Percentiles rank a stretch among this genome's conserved stretches.
Evolutionary conservation across 2,329 filamentous ascomycete species (phyloP).

Genomic region (Cercospora sp.): DNA sequence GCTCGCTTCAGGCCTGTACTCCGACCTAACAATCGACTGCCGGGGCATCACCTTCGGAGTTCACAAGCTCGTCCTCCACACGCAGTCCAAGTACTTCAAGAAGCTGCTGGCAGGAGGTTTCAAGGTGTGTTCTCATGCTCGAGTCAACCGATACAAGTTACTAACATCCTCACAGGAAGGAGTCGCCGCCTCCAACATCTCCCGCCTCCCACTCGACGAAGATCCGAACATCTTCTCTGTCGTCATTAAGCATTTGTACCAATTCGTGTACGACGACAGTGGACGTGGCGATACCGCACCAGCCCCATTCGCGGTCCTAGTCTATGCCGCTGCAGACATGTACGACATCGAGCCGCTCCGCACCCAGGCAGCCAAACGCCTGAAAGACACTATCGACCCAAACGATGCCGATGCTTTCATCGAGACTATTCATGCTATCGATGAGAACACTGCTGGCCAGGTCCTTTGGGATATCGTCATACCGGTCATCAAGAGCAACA

Average conservation of each 20-base stretch:
- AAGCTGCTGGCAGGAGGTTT: slow-evolving; percentile 38
- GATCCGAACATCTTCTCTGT: slow-evolving; percentile 21
- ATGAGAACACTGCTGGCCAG: slow-evolving; percentile 15
- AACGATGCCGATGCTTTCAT: slow-evolving; percentile 15
- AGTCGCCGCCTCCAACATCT: slow-evolving; percentile 5
- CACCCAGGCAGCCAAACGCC: slow-evolving; percentile 12
- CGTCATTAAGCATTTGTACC: slow-evolving; percentile 29
- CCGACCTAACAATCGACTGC: slow-evolving; percentile 47
- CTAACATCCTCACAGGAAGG: slow-evolving; percentile 18
- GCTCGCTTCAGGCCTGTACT: slow-evolving; percentile 33
- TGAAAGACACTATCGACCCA: slow-evolving; percentile 14
- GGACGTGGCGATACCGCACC: slow-evolving; percentile 8
- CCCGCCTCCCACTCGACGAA: slow-evolving; percentile 22
- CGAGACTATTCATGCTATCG: slow-evolving; percentile 20
- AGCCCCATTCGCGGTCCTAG: slow-evolving; percentile 32
- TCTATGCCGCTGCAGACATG: slow-evolving; percentile 44
- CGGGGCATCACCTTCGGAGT: slow-evolving; percentile 43
- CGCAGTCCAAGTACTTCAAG: slow-evolving; percentile 46
- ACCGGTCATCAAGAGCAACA: slow-evolving; percentile 19
- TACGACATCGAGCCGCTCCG: slow-evolving; percentile 40
- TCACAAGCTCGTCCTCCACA: slow-evolving; percentile 45
- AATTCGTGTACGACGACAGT: slow-evolving; percentile 25
- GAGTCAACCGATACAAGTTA: neutral
- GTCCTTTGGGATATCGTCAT: slow-evolving; percentile 24
- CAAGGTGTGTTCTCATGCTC: slow-evolving; percentile 17